Conservation (phyloP, 225 moss, liverwort and hornwort species). For the Straminergon stramineum region DNA sequence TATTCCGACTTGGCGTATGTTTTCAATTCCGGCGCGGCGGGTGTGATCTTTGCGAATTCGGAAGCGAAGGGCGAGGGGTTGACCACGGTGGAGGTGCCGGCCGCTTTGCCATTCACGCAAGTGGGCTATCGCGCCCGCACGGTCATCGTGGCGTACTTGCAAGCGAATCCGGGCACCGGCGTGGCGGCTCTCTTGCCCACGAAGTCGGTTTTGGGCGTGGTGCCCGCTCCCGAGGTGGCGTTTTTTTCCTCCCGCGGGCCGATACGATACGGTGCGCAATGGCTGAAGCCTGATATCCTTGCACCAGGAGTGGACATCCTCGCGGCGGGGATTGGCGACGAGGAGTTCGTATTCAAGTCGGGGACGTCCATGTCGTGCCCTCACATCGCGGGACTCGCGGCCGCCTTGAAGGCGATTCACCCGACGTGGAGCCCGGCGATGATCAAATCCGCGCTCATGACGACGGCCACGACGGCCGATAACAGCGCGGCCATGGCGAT, state of each 20-base stretch:
- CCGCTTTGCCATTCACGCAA: neutral
- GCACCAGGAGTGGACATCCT: constrained; percentile 23
- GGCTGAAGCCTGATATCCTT: constrained; percentile 19
- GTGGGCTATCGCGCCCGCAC: constrained; percentile 10
- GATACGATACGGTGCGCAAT: neutral
- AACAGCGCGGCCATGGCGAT: neutral
- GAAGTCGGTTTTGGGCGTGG: neutral
- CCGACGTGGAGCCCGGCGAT: constrained; percentile 23
- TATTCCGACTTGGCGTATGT: neutral
- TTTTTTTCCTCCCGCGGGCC: constrained; percentile 23
- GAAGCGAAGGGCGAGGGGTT: constrained; percentile 9
- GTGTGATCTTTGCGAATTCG: constrained; percentile 36
- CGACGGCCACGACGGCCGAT: neutral
- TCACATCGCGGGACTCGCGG: constrained; percentile 14
- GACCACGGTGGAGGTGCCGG: neutral
- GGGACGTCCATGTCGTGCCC: constrained; percentile 33
- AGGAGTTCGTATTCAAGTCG: neutral
- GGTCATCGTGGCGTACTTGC: neutral
- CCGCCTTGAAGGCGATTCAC: neutral
- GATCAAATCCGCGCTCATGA: constrained; percentile 37
- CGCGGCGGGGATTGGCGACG: neutral
- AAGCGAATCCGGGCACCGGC: neutral
- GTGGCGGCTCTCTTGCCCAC: neutral
- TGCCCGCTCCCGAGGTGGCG: constrained; percentile 12
- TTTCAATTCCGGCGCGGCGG: constrained; percentile 21